These are phyloP conservation scores for Ottelia alismoides DNA, from an alignment of 106 monocot genomes.

Conservation along the genomic window DNA sequence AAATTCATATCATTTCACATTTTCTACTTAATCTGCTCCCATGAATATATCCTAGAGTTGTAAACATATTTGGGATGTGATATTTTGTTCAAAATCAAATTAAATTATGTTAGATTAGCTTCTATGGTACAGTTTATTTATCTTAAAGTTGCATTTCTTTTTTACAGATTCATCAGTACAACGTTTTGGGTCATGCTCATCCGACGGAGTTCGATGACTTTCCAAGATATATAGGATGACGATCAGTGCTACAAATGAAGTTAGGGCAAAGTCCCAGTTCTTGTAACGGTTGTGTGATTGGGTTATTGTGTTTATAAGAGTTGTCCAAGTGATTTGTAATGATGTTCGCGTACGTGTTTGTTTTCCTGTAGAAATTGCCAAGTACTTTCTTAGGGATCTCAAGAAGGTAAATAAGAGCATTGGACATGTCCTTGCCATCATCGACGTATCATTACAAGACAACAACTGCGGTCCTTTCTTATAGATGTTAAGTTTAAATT, in stretches of 20 bases:
- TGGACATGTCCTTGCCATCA: constrained; percentile 71
- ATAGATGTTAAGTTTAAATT: no score
- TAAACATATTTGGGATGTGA: no score
- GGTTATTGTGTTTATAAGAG: not conserved
- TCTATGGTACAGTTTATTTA: not conserved
- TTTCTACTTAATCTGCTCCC: no score
- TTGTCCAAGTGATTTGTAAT: not conserved
- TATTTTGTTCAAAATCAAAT: no score
- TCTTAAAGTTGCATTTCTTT: no score
- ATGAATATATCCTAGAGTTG: no score
- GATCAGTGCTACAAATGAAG: constrained; percentile 37
- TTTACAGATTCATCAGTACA: constrained; percentile 82
- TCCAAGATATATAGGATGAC: constrained; percentile 30
- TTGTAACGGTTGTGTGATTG: constrained; percentile 9
- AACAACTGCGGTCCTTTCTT: no score
- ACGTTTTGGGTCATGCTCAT: constrained; percentile 53
- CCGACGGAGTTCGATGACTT: constrained; percentile 16
- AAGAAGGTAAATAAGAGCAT: constrained; percentile 80
- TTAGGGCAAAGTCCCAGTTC: constrained; percentile 39
- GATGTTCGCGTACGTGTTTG: not conserved
- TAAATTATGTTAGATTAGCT: no score
- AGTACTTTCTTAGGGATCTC: constrained; percentile 33
- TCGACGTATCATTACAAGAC: no score
- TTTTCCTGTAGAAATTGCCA: not conserved
- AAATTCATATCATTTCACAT: no score